phyloP scores from a whole-genome alignment of 2,329 filamentous ascomycete species.

The Colletotrichum cereale region DNA sequence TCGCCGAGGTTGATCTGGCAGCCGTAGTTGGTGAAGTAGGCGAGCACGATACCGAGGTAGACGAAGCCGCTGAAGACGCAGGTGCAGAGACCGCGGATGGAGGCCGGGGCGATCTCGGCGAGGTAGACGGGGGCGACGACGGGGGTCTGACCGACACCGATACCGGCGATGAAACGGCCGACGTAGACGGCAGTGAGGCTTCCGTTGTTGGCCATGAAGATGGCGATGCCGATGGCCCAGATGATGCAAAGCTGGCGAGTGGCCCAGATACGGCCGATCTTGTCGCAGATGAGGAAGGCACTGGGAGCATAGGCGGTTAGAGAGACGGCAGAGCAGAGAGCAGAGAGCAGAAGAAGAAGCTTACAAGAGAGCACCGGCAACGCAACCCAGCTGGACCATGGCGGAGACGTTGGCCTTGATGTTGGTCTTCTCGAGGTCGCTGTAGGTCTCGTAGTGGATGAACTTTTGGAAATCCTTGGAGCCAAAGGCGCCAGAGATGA shows the following conservation, averaged over 20 bases:
- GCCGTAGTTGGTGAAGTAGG: constrained; percentile 81
- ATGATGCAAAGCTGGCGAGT: constrained; percentile 68
- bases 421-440: constrained; percentile 68
- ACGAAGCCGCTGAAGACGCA: constrained; percentile 68
- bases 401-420: constrained; percentile 82
- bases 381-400: constrained; percentile 85
- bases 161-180: constrained; percentile 74
- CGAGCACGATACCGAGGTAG: constrained; percentile 82
- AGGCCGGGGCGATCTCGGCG: constrained; percentile 77
- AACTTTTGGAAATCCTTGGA: constrained; percentile 72
- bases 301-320: constrained; percentile 49
- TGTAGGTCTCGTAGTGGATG: constrained; percentile 69
- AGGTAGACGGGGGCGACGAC: constrained; percentile 80
- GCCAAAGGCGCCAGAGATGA: constrained; percentile 79
- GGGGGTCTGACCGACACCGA: constrained; percentile 75
- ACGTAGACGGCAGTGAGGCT: constrained; percentile 71
- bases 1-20: constrained; percentile 62
- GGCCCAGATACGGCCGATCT: constrained; percentile 73
- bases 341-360: constrained; percentile 26
- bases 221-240: constrained; percentile 69
- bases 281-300: constrained; percentile 70
- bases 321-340: background rate
- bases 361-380: constrained; percentile 74
- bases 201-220: constrained; percentile 70
- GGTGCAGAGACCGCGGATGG: constrained; percentile 79